Evolutionary conservation across 1,139 yeast species (phyloP).

Genomic region (Candida tetrigidarum): DNA sequence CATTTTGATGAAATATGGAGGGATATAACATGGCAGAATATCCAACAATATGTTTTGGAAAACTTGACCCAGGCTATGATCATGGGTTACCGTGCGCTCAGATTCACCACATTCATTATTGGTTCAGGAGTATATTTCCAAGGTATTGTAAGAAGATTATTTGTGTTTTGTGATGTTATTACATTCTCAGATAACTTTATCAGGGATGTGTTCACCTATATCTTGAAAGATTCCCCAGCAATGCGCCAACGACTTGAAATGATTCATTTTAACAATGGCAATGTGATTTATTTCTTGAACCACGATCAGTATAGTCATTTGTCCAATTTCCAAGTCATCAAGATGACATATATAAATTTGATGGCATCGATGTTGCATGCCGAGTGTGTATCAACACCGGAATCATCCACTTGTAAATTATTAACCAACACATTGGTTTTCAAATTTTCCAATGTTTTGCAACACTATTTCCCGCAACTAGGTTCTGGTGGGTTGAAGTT

Average conservation of each 20-base stretch:
- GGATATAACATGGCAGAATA: conserved; percentile 18
- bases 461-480: conserved; percentile 19
- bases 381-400: conserved; percentile 8
- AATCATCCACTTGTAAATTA: conserved; percentile 11
- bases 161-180: conserved; percentile 32
- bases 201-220: conserved; percentile 32
- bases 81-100: conserved; percentile 19
- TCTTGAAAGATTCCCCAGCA: conserved; percentile 23
- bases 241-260: conserved; percentile 18
- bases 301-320: conserved; percentile 12
- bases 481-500: conserved; percentile 17
- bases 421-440: conserved; percentile 28
- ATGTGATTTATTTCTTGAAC: conserved; percentile 19
- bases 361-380: conserved; percentile 12
- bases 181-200: conserved; percentile 37
- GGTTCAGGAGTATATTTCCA: conserved; percentile 25
- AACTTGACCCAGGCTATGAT: conserved; percentile 8
- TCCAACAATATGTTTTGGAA: conserved; percentile 6
- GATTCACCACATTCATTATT: conserved; percentile 24
- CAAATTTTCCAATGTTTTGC: conserved; percentile 30
- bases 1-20: conserved; percentile 30
- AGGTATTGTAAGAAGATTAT: conserved; percentile 21
- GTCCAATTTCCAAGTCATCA: conserved; percentile 13
- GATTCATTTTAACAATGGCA: conserved; percentile 17
- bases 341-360: conserved; percentile 10